Conservation (phyloP, 805 yeast genomes). For the Maudiozyma serrabonitensis region DNA sequence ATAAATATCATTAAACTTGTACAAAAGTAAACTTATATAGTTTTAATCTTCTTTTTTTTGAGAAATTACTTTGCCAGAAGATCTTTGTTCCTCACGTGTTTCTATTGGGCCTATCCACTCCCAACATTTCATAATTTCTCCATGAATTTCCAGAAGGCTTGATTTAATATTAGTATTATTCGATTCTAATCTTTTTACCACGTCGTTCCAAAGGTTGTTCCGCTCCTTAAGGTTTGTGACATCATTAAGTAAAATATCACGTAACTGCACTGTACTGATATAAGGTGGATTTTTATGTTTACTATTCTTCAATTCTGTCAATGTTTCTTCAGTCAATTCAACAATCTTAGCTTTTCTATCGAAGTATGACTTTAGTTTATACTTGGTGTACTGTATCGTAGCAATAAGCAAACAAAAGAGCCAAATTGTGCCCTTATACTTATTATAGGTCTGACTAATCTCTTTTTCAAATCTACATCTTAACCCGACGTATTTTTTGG, state of each 20-base stretch:
- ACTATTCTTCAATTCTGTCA: slow-evolving; percentile 37
- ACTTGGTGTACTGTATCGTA: slow-evolving; percentile 23
- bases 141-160: slow-evolving; percentile 61
- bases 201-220: slow-evolving; percentile 48
- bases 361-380: slow-evolving; percentile 31
- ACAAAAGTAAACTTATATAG: too few species aligned
- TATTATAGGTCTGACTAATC: slow-evolving; percentile 31
- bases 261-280: slow-evolving; percentile 60
- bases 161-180: slow-evolving; percentile 54
- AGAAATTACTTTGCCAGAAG: background rate
- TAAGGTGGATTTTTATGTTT: slow-evolving; percentile 34
- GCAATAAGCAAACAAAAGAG: slow-evolving; percentile 6
- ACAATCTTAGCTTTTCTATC: slow-evolving; percentile 35
- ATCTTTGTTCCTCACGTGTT: background rate
- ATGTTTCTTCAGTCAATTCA: slow-evolving; percentile 38
- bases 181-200: slow-evolving; percentile 45
- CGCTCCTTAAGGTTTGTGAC: slow-evolving; percentile 26
- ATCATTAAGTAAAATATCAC: slow-evolving; percentile 48
- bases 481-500: slow-evolving; percentile 51
- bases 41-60: background rate
- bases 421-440: slow-evolving; percentile 18
- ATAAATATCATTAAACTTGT: too few species aligned
- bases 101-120: slow-evolving; percentile 57
- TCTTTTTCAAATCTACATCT: slow-evolving; percentile 48
- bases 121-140: slow-evolving; percentile 83